Conservation (phyloP, 768 basidiomycete genomes). For the Boletus tylopilopsis region DNA sequence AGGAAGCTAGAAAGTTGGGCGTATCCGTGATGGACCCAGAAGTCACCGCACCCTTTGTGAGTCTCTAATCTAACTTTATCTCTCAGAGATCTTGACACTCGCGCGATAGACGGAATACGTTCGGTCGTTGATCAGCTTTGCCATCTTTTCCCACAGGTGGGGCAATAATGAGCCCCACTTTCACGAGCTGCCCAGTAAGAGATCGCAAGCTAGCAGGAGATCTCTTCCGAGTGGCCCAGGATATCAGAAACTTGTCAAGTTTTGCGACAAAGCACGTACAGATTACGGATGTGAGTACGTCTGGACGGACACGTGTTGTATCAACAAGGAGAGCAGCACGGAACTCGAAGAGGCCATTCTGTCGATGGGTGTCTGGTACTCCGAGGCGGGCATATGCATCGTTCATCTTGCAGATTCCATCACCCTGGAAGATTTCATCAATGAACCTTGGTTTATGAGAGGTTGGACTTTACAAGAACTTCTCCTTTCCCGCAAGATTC, state of each 20-base stretch:
- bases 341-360: conserved; percentile 28
- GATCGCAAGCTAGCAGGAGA: conserved; percentile 9
- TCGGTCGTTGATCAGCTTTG: conserved; percentile 20
- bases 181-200: conserved; percentile 20
- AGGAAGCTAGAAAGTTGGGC: conserved; percentile 20
- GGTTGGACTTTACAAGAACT: conserved; percentile 25
- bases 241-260: conserved; percentile 25
- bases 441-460: conserved; percentile 23
- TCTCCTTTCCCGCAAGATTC: conserved; percentile 19
- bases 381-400: conserved; percentile 22
- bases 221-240: conserved; percentile 17
- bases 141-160: conserved; percentile 28
- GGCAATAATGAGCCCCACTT: conserved; percentile 20
- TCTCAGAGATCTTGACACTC: conserved; percentile 1
- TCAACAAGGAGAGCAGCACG: conserved; percentile 24
- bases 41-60: conserved; percentile 19
- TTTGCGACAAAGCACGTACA: conserved; percentile 24
- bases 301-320: conserved; percentile 29
- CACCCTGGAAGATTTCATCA: conserved; percentile 19
- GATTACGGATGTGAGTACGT: conserved; percentile 26
- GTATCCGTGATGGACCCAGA: conserved; percentile 21
- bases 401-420: conserved; percentile 21
- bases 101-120: conserved; percentile 15
- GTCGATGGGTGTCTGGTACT: conserved; percentile 24
- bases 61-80: background rate